A percentile compares a stretch with the other conserved stretches of the same genome.
These are phyloP conservation scores for Malus hybrid DNA, from an alignment of 331 rosid species.

Conservation along the genomic window DNA sequence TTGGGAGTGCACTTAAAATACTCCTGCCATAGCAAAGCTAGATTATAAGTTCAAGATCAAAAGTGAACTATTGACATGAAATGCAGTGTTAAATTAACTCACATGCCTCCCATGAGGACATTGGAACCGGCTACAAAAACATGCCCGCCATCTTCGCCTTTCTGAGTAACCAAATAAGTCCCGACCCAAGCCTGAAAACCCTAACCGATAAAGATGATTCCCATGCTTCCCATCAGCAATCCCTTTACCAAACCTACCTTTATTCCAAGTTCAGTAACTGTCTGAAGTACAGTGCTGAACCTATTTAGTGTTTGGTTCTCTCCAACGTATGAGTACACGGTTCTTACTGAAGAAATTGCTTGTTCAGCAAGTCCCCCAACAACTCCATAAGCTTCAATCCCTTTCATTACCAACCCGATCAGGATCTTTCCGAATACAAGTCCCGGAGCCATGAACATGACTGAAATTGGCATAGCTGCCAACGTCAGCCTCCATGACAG, in stretches of 20 bases:
- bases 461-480: conserved; percentile 77
- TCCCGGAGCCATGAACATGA: conserved; percentile 71
- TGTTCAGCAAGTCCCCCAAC: conserved; percentile 86
- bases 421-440: conserved; percentile 65
- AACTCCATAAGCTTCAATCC: conserved; percentile 77
- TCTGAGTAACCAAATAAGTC: conserved; percentile 56
- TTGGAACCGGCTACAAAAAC: conserved; percentile 78
- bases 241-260: conserved; percentile 79
- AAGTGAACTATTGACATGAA: background rate
- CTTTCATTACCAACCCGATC: conserved; percentile 72
- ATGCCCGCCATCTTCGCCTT: conserved; percentile 73
- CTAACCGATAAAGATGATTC: conserved; percentile 74
- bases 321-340: conserved; percentile 76
- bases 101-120: conserved; percentile 93
- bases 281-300: conserved; percentile 66
- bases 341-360: conserved; percentile 77
- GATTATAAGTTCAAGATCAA: conserved; percentile 4
- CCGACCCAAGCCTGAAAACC: conserved; percentile 97
- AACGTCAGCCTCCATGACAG: conserved; percentile 78
- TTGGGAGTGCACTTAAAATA: conserved; percentile 83
- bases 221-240: conserved; percentile 84
- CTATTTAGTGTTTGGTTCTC: conserved; percentile 61
- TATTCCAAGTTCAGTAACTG: conserved; percentile 54
- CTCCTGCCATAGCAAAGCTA: conserved; percentile 47
- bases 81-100: conserved; percentile 20